Conservation (phyloP, 495 filamentous ascomycete genomes). For the Pyrenula massariospora region DNA sequence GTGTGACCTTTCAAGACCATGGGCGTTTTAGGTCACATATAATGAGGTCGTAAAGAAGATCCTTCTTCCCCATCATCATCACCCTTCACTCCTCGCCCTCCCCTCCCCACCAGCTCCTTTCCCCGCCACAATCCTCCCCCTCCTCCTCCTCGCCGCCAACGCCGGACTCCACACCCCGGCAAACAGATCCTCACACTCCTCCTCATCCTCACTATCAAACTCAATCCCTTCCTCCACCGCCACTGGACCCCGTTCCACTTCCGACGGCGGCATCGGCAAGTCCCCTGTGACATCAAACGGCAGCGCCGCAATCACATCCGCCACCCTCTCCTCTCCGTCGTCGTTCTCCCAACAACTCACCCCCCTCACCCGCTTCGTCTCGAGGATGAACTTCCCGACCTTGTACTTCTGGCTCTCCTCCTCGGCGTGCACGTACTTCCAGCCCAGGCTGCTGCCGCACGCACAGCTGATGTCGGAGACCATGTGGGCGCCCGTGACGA, state of each 20-base stretch:
- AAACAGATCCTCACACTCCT: conserved; percentile 92
- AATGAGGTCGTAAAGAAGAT: background rate
- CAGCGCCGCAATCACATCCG: background rate
- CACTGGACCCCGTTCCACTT: background rate
- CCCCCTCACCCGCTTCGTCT: conserved; percentile 61
- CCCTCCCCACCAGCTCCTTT: background rate
- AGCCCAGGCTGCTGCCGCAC: conserved; percentile 64
- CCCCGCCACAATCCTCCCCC: conserved; percentile 28
- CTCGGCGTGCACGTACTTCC: conserved; percentile 86
- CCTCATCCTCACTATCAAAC: conserved; percentile 87
- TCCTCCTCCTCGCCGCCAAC: conserved; percentile 51
- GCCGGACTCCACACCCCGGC: conserved; percentile 71
- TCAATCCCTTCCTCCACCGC: conserved; percentile 34
- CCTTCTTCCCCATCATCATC: background rate
- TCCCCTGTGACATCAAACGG: background rate
- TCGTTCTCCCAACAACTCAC: conserved; percentile 59
- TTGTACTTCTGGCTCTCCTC: conserved; percentile 81
- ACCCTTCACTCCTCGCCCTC: background rate
- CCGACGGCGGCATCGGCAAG: background rate
- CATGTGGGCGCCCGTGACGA: conserved; percentile 69
- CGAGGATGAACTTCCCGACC: conserved; percentile 96
- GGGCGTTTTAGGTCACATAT: background rate
- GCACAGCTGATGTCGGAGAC: conserved; percentile 44
- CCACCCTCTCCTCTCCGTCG: too few relatives aligned
- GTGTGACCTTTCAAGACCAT: background rate